A percentile compares a stretch with the other conserved stretches of the same genome.
These are phyloP conservation scores for Phytophthora quininea DNA, from an alignment of 352 stramenopile species.

Conservation along the genomic window DNA sequence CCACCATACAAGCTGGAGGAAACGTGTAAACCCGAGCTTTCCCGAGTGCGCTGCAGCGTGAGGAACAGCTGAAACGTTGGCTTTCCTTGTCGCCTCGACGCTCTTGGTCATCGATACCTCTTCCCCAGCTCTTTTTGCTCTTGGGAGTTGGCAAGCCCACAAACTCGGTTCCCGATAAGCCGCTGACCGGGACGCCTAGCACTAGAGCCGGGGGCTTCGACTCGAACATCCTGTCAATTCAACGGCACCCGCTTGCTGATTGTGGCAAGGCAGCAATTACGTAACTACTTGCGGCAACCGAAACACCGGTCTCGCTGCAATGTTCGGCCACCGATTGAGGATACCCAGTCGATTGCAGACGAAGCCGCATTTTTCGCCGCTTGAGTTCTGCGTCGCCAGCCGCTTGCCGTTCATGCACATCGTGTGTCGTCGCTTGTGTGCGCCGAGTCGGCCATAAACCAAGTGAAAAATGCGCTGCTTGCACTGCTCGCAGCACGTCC, in stretches of 20 bases:
- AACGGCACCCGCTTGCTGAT: conserved; percentile 32
- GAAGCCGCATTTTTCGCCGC: conserved; percentile 16
- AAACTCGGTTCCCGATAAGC: conserved; percentile 29
- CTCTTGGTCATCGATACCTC: conserved; percentile 18
- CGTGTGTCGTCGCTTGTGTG: conserved; percentile 23
- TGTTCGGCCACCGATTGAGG: background rate
- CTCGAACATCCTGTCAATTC: conserved; percentile 27
- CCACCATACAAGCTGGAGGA: background rate
- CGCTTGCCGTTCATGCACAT: conserved; percentile 25
- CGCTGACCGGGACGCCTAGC: conserved; percentile 15
- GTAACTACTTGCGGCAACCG: conserved; percentile 8
- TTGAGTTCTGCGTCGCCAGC: conserved; percentile 26
- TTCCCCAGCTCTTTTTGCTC: conserved; percentile 8
- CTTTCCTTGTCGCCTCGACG: conserved; percentile 5
- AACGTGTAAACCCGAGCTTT: background rate
- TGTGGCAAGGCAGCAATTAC: conserved; percentile 2
- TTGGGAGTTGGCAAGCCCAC: conserved; percentile 3
- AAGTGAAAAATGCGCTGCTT: conserved; percentile 9
- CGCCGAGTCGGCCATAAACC: background rate
- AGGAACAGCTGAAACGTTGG: background rate
- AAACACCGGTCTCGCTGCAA: background rate
- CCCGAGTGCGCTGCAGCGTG: background rate
- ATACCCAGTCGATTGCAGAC: background rate
- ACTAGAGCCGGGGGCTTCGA: conserved; percentile 14
- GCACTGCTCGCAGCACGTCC: conserved; percentile 1